Conservation (phyloP, 2,329 filamentous ascomycete species). For the Lachnellula cervina region DNA sequence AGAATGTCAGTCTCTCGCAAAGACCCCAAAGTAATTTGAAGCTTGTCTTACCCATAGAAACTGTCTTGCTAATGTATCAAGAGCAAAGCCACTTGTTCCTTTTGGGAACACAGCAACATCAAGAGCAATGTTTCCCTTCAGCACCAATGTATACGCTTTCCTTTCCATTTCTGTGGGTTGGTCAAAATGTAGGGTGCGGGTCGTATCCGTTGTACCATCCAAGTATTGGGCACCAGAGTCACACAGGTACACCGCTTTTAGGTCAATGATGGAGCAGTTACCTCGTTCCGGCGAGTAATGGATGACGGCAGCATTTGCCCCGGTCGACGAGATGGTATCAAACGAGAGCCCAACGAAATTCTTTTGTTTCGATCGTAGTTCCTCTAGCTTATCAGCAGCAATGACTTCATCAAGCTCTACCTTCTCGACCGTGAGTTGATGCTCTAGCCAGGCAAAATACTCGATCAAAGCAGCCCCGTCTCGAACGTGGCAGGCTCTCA, state of each 20-base stretch:
- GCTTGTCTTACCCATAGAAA: constrained; percentile 69
- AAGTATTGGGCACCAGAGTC: constrained; percentile 96
- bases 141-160: constrained; percentile 85
- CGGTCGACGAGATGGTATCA: constrained; percentile 91
- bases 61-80: constrained; percentile 85
- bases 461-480: constrained; percentile 87
- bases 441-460: constrained; percentile 95
- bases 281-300: constrained; percentile 89
- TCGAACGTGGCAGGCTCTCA: constrained; percentile 89
- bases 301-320: constrained; percentile 78
- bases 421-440: constrained; percentile 73
- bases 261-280: constrained; percentile 77
- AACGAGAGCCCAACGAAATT: constrained; percentile 89
- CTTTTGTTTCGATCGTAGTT: constrained; percentile 61
- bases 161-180: constrained; percentile 77
- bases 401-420: constrained; percentile 78
- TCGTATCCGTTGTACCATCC: constrained; percentile 95
- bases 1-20: constrained; percentile 5
- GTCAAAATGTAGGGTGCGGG: constrained; percentile 88
- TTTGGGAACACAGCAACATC: constrained; percentile 88
- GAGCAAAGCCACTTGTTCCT: constrained; percentile 86
- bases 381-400: constrained; percentile 86
- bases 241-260: constrained; percentile 82
- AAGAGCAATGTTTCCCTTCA: constrained; percentile 90
- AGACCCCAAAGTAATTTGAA: background rate